A percentile compares a stretch with the other conserved stretches of the same genome.
Conservation (phyloP, 2,329 filamentous ascomycete genomes). For the Aspergillus eucalypticola region DNA sequence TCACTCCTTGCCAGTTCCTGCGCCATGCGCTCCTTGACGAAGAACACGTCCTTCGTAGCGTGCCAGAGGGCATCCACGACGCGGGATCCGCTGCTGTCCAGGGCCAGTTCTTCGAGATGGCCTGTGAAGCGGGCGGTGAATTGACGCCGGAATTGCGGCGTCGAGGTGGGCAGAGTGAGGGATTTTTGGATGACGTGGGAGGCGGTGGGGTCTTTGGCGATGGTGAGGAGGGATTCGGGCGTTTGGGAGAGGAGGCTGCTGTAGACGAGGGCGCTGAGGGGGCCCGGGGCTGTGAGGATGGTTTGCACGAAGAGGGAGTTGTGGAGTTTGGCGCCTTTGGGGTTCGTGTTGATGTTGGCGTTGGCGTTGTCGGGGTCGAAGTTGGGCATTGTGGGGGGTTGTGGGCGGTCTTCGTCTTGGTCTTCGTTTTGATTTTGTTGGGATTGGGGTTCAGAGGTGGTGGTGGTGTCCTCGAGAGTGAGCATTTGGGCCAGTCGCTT, state of each 20-base stretch:
- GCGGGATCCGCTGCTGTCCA: conserved; percentile 65
- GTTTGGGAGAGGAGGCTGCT: conserved; percentile 65
- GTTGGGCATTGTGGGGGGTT: conserved; percentile 7
- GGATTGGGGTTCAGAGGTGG: no score
- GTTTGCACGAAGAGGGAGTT: conserved; percentile 78
- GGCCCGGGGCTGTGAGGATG: conserved; percentile 73
- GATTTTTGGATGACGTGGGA: conserved; percentile 67
- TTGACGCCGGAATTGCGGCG: conserved; percentile 60
- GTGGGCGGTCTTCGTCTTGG: conserved; percentile 47
- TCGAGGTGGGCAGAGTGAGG: conserved; percentile 56
- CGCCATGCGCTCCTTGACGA: conserved; percentile 68
- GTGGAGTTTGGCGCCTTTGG: conserved; percentile 63
- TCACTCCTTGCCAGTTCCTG: conserved; percentile 63
- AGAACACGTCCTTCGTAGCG: conserved; percentile 63
- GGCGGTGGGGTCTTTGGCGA: conserved; percentile 63
- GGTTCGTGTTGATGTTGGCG: conserved; percentile 11
- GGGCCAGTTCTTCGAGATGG: conserved; percentile 60
- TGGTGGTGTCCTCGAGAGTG: conserved; percentile 51
- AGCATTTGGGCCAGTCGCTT: conserved; percentile 62
- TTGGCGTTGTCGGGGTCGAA: conserved; percentile 1
- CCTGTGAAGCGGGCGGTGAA: conserved; percentile 65
- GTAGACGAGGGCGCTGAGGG: conserved; percentile 70
- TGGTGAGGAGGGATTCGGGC: conserved; percentile 57
- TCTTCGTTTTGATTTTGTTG: conserved; percentile 44
- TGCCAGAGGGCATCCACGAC: conserved; percentile 68